A percentile compares a stretch with the other conserved stretches of the same genome.
Evolutionary conservation across 2,329 filamentous ascomycete genomes (phyloP).

Genomic region (Arthroderma sp.): DNA sequence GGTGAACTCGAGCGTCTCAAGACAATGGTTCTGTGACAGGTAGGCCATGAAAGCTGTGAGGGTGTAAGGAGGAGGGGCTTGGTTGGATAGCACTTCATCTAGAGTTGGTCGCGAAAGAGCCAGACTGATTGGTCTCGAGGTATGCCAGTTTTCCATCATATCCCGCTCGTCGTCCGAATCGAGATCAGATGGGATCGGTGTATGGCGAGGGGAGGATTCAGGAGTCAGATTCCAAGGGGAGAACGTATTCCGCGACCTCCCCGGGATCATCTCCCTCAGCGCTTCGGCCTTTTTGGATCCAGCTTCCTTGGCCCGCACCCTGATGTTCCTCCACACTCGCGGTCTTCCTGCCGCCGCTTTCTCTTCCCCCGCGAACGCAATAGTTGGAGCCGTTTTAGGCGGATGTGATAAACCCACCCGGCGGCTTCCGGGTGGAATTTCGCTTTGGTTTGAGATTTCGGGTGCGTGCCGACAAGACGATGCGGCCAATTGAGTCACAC

Average conservation of each 20-base stretch:
- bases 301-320: slow-evolving; percentile 1
- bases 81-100: slow-evolving; percentile 76
- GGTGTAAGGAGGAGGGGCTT: slow-evolving; percentile 76
- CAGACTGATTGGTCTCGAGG: slow-evolving; percentile 32
- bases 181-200: slow-evolving; percentile 29
- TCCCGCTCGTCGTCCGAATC: slow-evolving; percentile 27
- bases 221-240: slow-evolving; percentile 27
- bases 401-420: too few relatives aligned
- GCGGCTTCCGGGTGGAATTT: too few relatives aligned
- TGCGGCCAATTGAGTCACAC: too few relatives aligned
- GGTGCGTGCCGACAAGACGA: too few relatives aligned
- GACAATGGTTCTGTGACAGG: slow-evolving; percentile 88
- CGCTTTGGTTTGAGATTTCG: too few relatives aligned
- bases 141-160: slow-evolving; percentile 24
- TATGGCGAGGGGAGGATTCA: slow-evolving; percentile 32
- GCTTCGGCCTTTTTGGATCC: slow-evolving; percentile 5
- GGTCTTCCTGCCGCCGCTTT: slow-evolving; percentile 4
- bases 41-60: slow-evolving; percentile 91
- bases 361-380: background rate
- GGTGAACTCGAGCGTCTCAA: slow-evolving; percentile 93
- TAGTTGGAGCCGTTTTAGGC: too few relatives aligned
- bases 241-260: slow-evolving; percentile 20
- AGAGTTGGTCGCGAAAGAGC: slow-evolving; percentile 53
- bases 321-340: slow-evolving; percentile 10
- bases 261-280: slow-evolving; percentile 16